Percentiles rank a stretch among this genome's conserved stretches.
phyloP scores from a whole-genome alignment of 306 rosid genomes.

The Senna tora region DNA sequence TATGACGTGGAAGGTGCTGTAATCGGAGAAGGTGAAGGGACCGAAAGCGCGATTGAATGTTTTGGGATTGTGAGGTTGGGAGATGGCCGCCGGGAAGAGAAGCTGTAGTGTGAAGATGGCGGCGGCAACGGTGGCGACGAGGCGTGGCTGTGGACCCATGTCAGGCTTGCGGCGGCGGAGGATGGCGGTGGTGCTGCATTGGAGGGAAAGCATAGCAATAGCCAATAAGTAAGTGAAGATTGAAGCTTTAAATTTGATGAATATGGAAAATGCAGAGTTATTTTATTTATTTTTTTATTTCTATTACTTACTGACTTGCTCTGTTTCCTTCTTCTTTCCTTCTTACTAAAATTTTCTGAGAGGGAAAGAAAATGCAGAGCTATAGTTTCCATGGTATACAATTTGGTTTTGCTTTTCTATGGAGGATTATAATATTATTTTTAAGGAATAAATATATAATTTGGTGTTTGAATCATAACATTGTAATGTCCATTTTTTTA shows the following conservation, averaged over 20 bases:
- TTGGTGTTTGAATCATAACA: too few species aligned
- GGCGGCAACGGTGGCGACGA: neutral
- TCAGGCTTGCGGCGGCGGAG: conserved; percentile 8
- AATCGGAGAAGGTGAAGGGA: conserved; percentile 45
- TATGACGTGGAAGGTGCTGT: conserved; percentile 21
- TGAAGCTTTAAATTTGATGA: neutral
- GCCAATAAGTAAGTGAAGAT: neutral
- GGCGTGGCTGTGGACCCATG: conserved; percentile 17
- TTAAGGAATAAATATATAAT: too few species aligned
- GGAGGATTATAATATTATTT: too few species aligned
- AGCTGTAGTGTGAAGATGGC: conserved; percentile 20
- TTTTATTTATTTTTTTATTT: too few species aligned
- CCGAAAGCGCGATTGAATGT: conserved; percentile 26
- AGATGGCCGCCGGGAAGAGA: conserved; percentile 32
- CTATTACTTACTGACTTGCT: too few species aligned
- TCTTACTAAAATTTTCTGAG: too few species aligned
- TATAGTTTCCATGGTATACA: too few species aligned
- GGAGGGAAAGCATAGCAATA: conserved; percentile 1
- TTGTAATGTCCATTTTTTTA: too few species aligned
- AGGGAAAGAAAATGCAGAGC: too few species aligned
- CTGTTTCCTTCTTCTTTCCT: too few species aligned
- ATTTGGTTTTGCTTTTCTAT: too few species aligned
- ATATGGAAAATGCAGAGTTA: too few species aligned
- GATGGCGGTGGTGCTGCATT: neutral
- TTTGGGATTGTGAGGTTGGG: conserved; percentile 30